Percentiles rank a stretch among this genome's conserved stretches.
phyloP scores from a whole-genome alignment of 805 yeast species.

The Yarrowia divulgata region DNA sequence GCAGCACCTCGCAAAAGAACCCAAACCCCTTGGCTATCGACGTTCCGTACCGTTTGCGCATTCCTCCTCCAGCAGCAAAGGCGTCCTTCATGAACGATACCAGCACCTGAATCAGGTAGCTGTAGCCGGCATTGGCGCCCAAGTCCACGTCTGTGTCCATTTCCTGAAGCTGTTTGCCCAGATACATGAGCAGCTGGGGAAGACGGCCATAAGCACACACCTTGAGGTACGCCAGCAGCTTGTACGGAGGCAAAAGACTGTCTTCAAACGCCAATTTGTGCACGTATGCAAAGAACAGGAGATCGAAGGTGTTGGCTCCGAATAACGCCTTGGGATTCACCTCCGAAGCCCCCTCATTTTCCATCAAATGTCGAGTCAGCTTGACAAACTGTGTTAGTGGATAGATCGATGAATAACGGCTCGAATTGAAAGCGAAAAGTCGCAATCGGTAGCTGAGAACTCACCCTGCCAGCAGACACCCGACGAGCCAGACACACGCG shows the following conservation, averaged over 20 bases:
- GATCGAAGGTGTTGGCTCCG: constrained; percentile 24
- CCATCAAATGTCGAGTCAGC: constrained; percentile 30
- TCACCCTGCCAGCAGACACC: constrained; percentile 35
- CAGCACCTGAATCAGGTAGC: constrained; percentile 14
- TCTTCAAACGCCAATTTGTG: constrained; percentile 35
- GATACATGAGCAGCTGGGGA: constrained; percentile 33
- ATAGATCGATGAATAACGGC: background rate
- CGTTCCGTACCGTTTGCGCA: constrained; percentile 22
- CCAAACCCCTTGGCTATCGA: constrained; percentile 17
- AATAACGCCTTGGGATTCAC: constrained; percentile 33
- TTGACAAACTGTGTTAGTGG: constrained; percentile 37
- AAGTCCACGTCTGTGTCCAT: constrained; percentile 22
- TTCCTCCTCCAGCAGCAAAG: constrained; percentile 19
- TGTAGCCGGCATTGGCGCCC: constrained; percentile 25
- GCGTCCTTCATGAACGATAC: constrained; percentile 38
- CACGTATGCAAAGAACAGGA: constrained; percentile 28
- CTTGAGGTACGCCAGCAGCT: constrained; percentile 33
- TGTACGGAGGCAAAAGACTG: constrained; percentile 13
- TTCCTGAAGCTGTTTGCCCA: constrained; percentile 25
- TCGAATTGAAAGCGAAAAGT: background rate
- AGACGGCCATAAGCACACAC: constrained; percentile 16
- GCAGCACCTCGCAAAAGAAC: constrained; percentile 10
- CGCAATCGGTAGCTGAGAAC: background rate
- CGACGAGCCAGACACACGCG: constrained; percentile 29
- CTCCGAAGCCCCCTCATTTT: constrained; percentile 23